Evolutionary conservation across 2,329 filamentous ascomycete species (phyloP).

Genomic region (Curvularia spicifera): DNA sequence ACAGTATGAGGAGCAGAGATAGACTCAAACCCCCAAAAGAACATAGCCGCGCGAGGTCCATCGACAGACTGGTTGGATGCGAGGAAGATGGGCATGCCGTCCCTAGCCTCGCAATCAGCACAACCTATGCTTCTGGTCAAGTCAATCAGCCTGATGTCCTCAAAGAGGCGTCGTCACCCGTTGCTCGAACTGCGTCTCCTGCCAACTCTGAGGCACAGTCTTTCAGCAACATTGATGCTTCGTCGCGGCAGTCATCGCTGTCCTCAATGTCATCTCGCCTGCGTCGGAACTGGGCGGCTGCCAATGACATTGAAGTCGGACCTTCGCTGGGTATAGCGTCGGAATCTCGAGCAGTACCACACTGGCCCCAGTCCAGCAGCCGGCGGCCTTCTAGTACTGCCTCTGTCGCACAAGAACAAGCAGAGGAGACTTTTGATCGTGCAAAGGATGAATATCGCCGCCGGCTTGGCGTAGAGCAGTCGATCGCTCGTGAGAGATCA

Average conservation of each 20-base stretch:
- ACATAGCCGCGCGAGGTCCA: slow-evolving; percentile 63
- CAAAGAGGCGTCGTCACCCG: slow-evolving; percentile 50
- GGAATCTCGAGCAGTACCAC: slow-evolving; percentile 10
- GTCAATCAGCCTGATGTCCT: slow-evolving; percentile 59
- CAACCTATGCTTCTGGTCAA: slow-evolving; percentile 66
- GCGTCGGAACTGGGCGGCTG: slow-evolving; percentile 31
- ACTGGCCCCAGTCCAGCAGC: slow-evolving; percentile 5
- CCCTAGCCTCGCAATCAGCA: slow-evolving; percentile 69
- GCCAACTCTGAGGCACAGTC: slow-evolving; percentile 51
- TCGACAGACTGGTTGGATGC: slow-evolving; percentile 66
- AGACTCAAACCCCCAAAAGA: slow-evolving; percentile 54
- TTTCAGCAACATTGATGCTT: slow-evolving; percentile 29
- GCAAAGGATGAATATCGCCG: slow-evolving; percentile 50
- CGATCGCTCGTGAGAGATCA: slow-evolving; percentile 36
- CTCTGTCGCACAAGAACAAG: slow-evolving; percentile 29
- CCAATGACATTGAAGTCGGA: slow-evolving; percentile 35
- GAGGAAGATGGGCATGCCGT: slow-evolving; percentile 69
- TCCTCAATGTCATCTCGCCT: slow-evolving; percentile 48
- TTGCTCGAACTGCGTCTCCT: slow-evolving; percentile 50
- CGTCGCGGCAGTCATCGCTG: slow-evolving; percentile 50
- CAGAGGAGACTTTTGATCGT: slow-evolving; percentile 44
- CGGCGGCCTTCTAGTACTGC: slow-evolving; percentile 16
- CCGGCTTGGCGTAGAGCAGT: slow-evolving; percentile 43
- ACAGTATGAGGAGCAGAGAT: slow-evolving; percentile 52
- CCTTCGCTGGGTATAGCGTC: slow-evolving; percentile 28